Evolutionary conservation across 2,329 filamentous ascomycete genomes (phyloP).

Genomic region (Didymella sp.): DNA sequence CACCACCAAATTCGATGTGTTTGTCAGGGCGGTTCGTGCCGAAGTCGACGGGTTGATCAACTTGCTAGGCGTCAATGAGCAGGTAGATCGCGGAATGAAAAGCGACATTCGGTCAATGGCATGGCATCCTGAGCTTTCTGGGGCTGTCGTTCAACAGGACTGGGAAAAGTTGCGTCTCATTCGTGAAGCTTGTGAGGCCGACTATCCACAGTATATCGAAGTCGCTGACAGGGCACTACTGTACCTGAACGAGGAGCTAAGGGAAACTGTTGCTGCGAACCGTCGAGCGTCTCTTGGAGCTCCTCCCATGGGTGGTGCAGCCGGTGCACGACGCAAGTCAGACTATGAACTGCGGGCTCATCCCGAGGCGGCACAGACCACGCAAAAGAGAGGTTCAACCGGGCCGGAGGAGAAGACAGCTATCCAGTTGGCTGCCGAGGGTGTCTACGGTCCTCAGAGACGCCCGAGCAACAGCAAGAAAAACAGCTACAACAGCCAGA

Average conservation of each 20-base stretch:
- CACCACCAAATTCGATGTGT: conserved; percentile 50
- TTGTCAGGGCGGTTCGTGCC: conserved; percentile 51
- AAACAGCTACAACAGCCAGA: conserved; percentile 29
- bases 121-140: conserved; percentile 56
- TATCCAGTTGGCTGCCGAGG: conserved; percentile 33
- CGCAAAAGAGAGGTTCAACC: conserved; percentile 1
- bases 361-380: conserved; percentile 4
- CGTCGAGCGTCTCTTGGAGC: conserved; percentile 27
- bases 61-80: conserved; percentile 53
- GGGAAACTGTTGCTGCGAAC: conserved; percentile 32
- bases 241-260: conserved; percentile 51
- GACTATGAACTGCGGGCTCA: conserved; percentile 30
- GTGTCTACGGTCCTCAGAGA: conserved; percentile 24
- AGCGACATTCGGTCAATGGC: conserved; percentile 56
- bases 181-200: conserved; percentile 50
- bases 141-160: conserved; percentile 39
- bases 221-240: conserved; percentile 53
- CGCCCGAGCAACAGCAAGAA: conserved; percentile 22
- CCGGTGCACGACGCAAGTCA: conserved; percentile 32
- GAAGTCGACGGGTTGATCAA: conserved; percentile 56
- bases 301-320: conserved; percentile 6
- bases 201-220: conserved; percentile 55
- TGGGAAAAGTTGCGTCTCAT: conserved; percentile 55
- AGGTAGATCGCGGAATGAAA: conserved; percentile 53
- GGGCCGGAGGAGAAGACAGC: conserved; percentile 27